Conservation (phyloP, 1,284 basidiomycete genomes). For the Fomitopsis palustris region DNA sequence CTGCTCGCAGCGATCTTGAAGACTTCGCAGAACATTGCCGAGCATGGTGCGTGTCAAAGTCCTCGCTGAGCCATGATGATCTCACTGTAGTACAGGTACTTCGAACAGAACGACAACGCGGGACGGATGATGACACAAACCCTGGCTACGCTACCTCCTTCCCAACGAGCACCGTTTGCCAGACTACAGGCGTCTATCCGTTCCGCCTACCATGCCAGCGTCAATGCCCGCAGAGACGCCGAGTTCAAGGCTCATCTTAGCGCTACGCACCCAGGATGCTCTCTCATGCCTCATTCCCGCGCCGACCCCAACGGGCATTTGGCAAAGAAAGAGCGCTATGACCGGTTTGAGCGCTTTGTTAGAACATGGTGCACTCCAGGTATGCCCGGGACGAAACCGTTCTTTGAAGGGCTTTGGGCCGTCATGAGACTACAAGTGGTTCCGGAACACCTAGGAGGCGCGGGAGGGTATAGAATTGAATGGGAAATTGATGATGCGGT, state of each 20-base stretch:
- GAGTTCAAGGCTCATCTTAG: conserved; percentile 75
- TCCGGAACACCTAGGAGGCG: conserved; percentile 69
- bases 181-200: conserved; percentile 75
- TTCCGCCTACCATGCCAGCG: conserved; percentile 69
- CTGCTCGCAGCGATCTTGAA: conserved; percentile 55
- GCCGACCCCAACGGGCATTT: conserved; percentile 53
- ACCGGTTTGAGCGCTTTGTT: conserved; percentile 67
- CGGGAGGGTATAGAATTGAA: conserved; percentile 59
- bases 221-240: conserved; percentile 63
- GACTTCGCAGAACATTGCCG: conserved; percentile 70
- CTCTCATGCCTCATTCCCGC: conserved; percentile 65
- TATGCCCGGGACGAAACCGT: conserved; percentile 78
- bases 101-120: conserved; percentile 69
- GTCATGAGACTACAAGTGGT: conserved; percentile 70
- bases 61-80: conserved; percentile 6
- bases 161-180: conserved; percentile 73
- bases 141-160: conserved; percentile 67
- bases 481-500: conserved; percentile 85
- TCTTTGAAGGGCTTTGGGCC: conserved; percentile 76
- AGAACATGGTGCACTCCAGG: conserved; percentile 75
- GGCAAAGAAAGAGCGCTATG: conserved; percentile 72
- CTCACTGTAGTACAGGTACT: conserved; percentile 54
- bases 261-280: conserved; percentile 69
- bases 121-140: conserved; percentile 76
- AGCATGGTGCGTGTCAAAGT: conserved; percentile 57